A percentile compares a stretch with the other conserved stretches of the same genome.
phyloP scores from a whole-genome alignment of 805 yeast species.

The Blastobotrys chiropterorum region DNA sequence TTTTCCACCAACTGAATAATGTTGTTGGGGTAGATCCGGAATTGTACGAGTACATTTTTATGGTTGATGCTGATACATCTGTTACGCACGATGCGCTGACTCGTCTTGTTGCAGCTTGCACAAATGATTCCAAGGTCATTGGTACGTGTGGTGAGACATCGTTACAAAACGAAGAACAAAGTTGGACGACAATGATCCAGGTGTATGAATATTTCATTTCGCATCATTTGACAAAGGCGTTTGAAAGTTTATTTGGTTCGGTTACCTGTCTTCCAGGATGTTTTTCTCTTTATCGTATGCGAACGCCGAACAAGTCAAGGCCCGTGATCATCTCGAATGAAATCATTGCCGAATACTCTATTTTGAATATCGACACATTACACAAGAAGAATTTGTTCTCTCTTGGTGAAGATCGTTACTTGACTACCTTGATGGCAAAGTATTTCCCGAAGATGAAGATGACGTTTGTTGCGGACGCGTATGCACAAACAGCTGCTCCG shows the following conservation, averaged over 20 bases:
- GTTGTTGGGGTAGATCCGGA: slow-evolving; percentile 58
- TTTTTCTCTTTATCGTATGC: slow-evolving; percentile 48
- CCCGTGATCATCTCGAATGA: slow-evolving; percentile 58
- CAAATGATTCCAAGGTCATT: slow-evolving; percentile 50
- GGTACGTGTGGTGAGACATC: slow-evolving; percentile 62
- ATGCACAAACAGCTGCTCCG: slow-evolving; percentile 53
- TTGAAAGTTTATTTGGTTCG: slow-evolving; percentile 55
- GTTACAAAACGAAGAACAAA: slow-evolving; percentile 46
- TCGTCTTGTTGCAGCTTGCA: slow-evolving; percentile 52
- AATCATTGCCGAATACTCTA: slow-evolving; percentile 50
- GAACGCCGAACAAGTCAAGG: slow-evolving; percentile 43
- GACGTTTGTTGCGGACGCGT: slow-evolving; percentile 52
- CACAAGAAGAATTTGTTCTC: slow-evolving; percentile 56
- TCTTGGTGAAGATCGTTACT: slow-evolving; percentile 56
- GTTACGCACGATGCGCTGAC: slow-evolving; percentile 49
- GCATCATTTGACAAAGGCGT: slow-evolving; percentile 58
- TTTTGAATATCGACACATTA: slow-evolving; percentile 50
- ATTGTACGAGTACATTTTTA: slow-evolving; percentile 47
- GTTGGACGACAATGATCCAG: slow-evolving; percentile 56
- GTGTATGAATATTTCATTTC: slow-evolving; percentile 60
- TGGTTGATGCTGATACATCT: slow-evolving; percentile 61
- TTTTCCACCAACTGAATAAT: slow-evolving; percentile 49
- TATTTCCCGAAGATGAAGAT: slow-evolving; percentile 51
- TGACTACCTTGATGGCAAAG: slow-evolving; percentile 52
- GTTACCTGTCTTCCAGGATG: slow-evolving; percentile 67